These are phyloP conservation scores for Rhodamnia rubescens DNA, from an alignment of 345 rosid genomes.

Conservation along the genomic window DNA sequence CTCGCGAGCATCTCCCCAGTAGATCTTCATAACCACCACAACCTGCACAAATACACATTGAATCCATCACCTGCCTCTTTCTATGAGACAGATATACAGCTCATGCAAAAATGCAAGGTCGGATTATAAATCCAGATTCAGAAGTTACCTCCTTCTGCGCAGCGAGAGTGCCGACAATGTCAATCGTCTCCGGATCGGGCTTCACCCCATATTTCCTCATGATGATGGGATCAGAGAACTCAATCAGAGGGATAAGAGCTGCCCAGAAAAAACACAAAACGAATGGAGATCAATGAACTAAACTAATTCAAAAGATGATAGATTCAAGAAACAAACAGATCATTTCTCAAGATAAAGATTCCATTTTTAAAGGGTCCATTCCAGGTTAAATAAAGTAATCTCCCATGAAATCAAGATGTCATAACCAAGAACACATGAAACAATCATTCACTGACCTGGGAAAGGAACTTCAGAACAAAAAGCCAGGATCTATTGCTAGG, in stretches of 20 bases:
- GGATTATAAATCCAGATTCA: background rate
- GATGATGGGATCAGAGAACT: slow-evolving; percentile 40
- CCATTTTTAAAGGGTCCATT: background rate
- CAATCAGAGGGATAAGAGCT: slow-evolving; percentile 66
- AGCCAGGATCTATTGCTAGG: background rate
- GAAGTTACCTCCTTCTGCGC: slow-evolving; percentile 33
- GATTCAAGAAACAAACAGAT: background rate
- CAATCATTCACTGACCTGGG: background rate
- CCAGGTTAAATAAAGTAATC: background rate
- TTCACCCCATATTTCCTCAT: slow-evolving; percentile 72
- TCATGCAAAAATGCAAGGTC: background rate
- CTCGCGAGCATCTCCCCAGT: slow-evolving; percentile 87
- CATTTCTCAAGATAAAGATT: background rate
- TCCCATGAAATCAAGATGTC: background rate
- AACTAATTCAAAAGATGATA: background rate
- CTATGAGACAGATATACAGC: background rate
- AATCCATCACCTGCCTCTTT: background rate
- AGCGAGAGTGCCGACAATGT: slow-evolving; percentile 46
- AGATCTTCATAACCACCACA: slow-evolving; percentile 55
- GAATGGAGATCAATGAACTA: background rate
- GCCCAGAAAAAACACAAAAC: background rate
- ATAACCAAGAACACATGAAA: background rate
- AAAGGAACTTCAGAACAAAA: background rate
- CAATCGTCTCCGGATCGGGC: slow-evolving; percentile 65
- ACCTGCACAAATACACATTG: slow-evolving; percentile 8